Evolutionary conservation across 345 rosid genomes (phyloP).

Genomic region (Euphorbia tirucalli): DNA sequence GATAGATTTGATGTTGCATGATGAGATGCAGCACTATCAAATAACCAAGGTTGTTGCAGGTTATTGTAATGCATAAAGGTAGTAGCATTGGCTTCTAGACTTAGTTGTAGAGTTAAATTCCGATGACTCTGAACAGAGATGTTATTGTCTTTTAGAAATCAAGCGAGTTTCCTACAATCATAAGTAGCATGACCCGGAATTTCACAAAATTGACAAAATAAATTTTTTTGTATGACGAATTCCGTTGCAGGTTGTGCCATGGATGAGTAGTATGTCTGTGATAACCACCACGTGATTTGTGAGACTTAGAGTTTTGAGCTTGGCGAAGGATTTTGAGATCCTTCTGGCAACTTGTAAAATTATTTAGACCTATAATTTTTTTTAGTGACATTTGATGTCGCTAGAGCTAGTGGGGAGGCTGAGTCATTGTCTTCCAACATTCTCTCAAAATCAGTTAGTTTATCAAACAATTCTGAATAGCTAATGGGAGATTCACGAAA

Average conservation of each 20-base stretch:
- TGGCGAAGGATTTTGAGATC: background rate
- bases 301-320: too few species aligned
- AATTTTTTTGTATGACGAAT: background rate
- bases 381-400: background rate
- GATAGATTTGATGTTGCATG: background rate
- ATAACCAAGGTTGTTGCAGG: background rate
- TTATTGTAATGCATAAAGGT: background rate
- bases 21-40: background rate
- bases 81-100: background rate
- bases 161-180: background rate
- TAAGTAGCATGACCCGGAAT: background rate
- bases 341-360: background rate
- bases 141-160: conserved; percentile 1
- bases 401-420: background rate
- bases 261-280: background rate
- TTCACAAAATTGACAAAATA: background rate
- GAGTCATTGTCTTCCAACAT: background rate
- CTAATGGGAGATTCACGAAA: background rate
- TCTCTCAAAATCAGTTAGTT: too few species aligned
- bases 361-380: background rate
- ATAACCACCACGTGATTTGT: background rate
- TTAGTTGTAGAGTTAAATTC: too few species aligned
- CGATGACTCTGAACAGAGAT: too few species aligned
- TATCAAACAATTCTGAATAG: too few species aligned
- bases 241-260: background rate